Conservation (phyloP, 2,329 filamentous ascomycete species). For the Mycosphaerelloides madeirae region DNA sequence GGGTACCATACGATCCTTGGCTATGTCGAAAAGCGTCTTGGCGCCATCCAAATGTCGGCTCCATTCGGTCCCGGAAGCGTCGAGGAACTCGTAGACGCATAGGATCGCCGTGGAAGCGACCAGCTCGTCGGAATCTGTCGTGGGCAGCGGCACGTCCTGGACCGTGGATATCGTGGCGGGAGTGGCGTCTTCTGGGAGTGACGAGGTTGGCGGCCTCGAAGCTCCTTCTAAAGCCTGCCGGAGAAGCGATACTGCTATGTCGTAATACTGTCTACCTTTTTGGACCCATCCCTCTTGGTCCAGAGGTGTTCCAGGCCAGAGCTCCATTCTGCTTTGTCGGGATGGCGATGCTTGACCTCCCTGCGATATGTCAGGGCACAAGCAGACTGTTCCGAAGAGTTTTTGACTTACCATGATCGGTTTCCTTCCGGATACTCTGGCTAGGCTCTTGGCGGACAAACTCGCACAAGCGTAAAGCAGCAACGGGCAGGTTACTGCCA, state of each 20-base stretch:
- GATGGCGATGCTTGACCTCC: conserved; percentile 38
- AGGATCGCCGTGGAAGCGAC: conserved; percentile 62
- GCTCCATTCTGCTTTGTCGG: conserved; percentile 40
- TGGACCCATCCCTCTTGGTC: conserved; percentile 50
- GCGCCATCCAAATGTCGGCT: conserved; percentile 61
- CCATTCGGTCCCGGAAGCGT: conserved; percentile 60
- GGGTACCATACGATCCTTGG: conserved; percentile 47
- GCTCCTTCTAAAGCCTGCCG: conserved; percentile 30
- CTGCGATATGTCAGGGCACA: not conserved
- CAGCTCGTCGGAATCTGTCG: conserved; percentile 54
- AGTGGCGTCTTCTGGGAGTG: conserved; percentile 24
- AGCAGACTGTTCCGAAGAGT: not conserved
- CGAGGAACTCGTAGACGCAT: conserved; percentile 64
- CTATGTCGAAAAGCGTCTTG: conserved; percentile 56
- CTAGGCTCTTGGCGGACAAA: conserved; percentile 58
- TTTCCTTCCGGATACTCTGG: conserved; percentile 50
- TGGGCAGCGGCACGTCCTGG: conserved; percentile 25
- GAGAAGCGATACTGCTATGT: conserved; percentile 37
- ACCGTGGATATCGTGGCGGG: conserved; percentile 17
- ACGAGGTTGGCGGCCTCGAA: conserved; percentile 22
- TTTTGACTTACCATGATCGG: conserved; percentile 42
- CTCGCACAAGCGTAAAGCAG: conserved; percentile 55
- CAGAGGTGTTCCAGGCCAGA: conserved; percentile 38
- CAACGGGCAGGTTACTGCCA: conserved; percentile 47
- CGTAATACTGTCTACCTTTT: conserved; percentile 57